phyloP scores from a whole-genome alignment of 1,139 yeast genomes.

The Sugiyamaella pinicola region DNA sequence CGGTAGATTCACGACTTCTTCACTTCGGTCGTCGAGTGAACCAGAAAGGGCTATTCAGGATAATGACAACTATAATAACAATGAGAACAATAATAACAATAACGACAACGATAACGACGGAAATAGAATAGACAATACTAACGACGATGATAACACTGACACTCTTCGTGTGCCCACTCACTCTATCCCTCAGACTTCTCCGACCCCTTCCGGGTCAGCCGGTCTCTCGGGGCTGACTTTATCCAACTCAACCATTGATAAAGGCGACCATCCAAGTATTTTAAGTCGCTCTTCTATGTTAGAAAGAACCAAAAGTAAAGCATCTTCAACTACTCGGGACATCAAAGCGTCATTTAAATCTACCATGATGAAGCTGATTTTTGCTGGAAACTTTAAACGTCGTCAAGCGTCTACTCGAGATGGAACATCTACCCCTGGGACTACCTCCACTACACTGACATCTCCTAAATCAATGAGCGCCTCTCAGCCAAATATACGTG shows the following conservation, averaged over 20 bases:
- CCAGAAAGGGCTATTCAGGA: not conserved
- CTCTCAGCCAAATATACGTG: slow-evolving; percentile 5
- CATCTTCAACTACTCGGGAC: slow-evolving; percentile 16
- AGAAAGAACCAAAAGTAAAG: slow-evolving; percentile 9
- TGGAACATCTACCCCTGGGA: slow-evolving; percentile 17
- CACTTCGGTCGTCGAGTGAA: slow-evolving; percentile 19
- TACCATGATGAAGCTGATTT: slow-evolving; percentile 26
- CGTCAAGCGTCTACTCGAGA: slow-evolving; percentile 6
- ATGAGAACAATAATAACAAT: not conserved
- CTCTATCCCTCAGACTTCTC: not conserved
- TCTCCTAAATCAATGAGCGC: slow-evolving; percentile 11
- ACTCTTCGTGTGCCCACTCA: not conserved
- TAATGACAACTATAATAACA: not conserved
- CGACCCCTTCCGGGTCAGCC: not conserved
- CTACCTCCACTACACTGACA: slow-evolving; percentile 18
- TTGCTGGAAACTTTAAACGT: slow-evolving; percentile 20
- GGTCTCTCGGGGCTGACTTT: slow-evolving; percentile 9
- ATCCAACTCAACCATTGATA: slow-evolving; percentile 8
- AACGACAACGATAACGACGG: not conserved
- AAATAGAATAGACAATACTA: not conserved
- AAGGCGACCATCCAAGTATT: slow-evolving; percentile 16
- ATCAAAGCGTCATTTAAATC: slow-evolving; percentile 19
- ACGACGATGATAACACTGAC: not conserved
- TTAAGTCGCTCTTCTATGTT: slow-evolving; percentile 18
- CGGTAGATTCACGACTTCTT: slow-evolving; percentile 19